Conservation (phyloP, 768 basidiomycete species). For the Trametopsis cervina region DNA sequence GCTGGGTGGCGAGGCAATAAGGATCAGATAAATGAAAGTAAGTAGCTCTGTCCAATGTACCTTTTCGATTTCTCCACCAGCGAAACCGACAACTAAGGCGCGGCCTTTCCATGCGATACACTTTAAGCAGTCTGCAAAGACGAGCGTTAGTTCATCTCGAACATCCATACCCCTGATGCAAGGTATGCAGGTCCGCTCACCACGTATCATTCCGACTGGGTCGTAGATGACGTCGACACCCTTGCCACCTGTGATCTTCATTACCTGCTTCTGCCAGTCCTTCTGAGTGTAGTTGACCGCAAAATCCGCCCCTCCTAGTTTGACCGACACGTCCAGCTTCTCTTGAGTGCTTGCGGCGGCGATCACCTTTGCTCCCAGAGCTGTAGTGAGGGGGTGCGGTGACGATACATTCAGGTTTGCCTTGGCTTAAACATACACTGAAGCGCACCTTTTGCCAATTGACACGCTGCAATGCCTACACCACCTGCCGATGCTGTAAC, state of each 20-base stretch:
- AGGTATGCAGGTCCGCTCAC: conserved; percentile 24
- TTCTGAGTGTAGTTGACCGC: conserved; percentile 69
- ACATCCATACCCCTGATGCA: too few species aligned
- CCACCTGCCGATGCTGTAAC: conserved; percentile 96
- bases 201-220: conserved; percentile 75
- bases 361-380: conserved; percentile 88
- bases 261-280: conserved; percentile 88
- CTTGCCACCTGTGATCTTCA: conserved; percentile 73
- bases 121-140: conserved; percentile 76
- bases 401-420: not conserved
- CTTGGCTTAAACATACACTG: not conserved
- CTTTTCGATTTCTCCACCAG: conserved; percentile 79
- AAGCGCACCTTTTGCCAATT: conserved; percentile 86
- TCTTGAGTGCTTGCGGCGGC: conserved; percentile 78
- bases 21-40: too few species aligned
- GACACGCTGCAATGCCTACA: conserved; percentile 87
- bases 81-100: conserved; percentile 90
- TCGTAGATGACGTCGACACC: conserved; percentile 88
- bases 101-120: conserved; percentile 95
- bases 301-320: conserved; percentile 77
- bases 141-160: conserved; percentile 11
- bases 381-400: conserved; percentile 30
- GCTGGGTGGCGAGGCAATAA: conserved; percentile 33
- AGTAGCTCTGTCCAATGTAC: conserved; percentile 32
- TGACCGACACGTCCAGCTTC: conserved; percentile 76